Conservation (phyloP, 305 asterid species). For the Ajuga reptans region DNA sequence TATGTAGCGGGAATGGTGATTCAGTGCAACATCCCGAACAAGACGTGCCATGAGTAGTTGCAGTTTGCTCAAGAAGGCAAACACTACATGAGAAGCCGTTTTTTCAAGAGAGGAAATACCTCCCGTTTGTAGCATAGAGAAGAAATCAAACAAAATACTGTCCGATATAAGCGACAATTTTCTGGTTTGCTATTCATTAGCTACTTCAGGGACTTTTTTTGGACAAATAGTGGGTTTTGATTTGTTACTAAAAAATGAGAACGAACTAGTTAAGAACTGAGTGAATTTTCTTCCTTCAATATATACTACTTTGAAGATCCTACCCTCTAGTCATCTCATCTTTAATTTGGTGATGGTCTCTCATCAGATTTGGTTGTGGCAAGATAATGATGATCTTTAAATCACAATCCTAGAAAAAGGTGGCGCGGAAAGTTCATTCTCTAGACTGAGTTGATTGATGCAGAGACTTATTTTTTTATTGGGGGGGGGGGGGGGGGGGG, state of each 20-base stretch:
- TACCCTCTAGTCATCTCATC: background rate
- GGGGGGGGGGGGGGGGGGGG: too few relatives aligned
- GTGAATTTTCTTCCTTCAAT: background rate
- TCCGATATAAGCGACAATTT: background rate
- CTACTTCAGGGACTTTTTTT: background rate
- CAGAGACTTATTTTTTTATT: background rate
- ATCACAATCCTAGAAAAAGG: constrained; percentile 10
- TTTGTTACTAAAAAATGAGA: background rate
- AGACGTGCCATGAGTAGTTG: constrained; percentile 30
- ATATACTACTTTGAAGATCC: background rate
- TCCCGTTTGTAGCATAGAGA: background rate
- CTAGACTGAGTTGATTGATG: constrained; percentile 4
- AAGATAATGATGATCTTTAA: constrained; percentile 3
- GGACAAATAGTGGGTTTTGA: background rate
- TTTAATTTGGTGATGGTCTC: background rate
- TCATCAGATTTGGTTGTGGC: background rate
- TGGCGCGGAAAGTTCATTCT: background rate
- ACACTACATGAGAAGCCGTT: constrained; percentile 20
- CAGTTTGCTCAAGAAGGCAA: constrained; percentile 33
- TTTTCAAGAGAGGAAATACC: background rate
- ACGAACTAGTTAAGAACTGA: background rate
- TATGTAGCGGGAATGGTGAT: constrained; percentile 54
- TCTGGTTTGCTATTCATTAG: constrained; percentile 1
- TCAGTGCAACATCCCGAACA: constrained; percentile 36
- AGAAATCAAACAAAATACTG: background rate